Conservation (phyloP, 345 rosid genomes). For the Eucalyptus polybractea region DNA sequence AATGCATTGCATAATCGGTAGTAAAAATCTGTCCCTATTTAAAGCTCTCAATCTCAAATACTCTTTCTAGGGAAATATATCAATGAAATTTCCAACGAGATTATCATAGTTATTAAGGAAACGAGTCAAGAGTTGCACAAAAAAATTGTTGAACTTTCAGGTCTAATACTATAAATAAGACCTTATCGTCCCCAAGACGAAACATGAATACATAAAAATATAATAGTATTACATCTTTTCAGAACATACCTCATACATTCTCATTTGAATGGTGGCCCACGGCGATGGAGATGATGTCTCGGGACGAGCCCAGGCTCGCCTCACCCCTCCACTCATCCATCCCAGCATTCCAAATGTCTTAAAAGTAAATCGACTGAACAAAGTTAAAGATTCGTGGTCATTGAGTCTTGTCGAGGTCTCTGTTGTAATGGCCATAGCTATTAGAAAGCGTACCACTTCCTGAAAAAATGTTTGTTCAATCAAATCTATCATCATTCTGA, state of each 20-base stretch:
- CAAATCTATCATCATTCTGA: too few relatives aligned
- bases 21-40: not conserved
- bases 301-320: too few relatives aligned
- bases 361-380: not conserved
- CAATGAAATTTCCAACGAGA: not conserved
- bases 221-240: not conserved
- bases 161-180: not conserved
- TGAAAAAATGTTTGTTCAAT: not conserved
- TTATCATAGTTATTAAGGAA: too few relatives aligned
- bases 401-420: too few relatives aligned
- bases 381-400: too few relatives aligned
- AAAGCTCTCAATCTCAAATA: not conserved
- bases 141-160: not conserved
- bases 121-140: not conserved
- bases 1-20: not conserved
- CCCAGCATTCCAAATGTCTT: too few relatives aligned
- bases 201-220: not conserved
- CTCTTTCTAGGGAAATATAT: not conserved
- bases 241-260: not conserved
- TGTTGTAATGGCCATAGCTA: not conserved
- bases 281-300: too few relatives aligned
- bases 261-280: not conserved
- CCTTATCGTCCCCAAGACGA: rapidly evolving
- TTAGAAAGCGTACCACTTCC: not conserved
- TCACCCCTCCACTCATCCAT: too few relatives aligned